These are phyloP conservation scores for Solanum habrochaites DNA, from an alignment of 257 asterid genomes.

Conservation along the genomic window DNA sequence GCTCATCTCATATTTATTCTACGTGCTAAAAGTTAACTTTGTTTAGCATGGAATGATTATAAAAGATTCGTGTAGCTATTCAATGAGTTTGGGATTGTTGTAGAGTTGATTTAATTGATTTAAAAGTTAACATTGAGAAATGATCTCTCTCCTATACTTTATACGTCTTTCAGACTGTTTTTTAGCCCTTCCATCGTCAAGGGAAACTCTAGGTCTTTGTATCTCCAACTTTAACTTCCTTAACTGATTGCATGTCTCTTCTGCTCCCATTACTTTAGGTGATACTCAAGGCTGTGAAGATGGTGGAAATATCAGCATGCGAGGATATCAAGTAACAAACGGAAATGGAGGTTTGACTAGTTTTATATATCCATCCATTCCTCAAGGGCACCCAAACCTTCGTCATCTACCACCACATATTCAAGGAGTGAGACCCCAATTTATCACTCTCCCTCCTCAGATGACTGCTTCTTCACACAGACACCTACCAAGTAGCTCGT, in stretches of 20 bases:
- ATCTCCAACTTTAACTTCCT: background rate
- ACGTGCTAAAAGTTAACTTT: background rate
- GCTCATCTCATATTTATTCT: background rate
- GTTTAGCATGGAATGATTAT: background rate
- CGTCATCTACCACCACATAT: constrained; percentile 32
- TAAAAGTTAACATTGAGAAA: background rate
- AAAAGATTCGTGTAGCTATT: background rate
- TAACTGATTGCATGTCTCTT: background rate
- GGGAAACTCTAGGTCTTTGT: background rate
- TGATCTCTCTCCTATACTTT: background rate
- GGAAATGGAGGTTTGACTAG: constrained; percentile 28
- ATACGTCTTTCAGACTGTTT: background rate
- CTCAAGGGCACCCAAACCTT: constrained; percentile 38
- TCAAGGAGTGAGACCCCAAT: constrained; percentile 48
- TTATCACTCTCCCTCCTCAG: constrained; percentile 37
- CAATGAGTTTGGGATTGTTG: background rate
- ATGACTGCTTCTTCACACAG: constrained; percentile 37
- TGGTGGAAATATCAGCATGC: constrained; percentile 34
- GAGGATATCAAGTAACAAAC: constrained; percentile 36
- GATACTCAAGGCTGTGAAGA: constrained; percentile 23
- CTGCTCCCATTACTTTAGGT: background rate
- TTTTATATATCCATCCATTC: constrained; percentile 36
- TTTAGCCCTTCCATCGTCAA: background rate
- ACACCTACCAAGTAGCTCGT: constrained; percentile 14
- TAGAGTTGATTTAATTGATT: background rate